Conservation (phyloP, 2,329 filamentous ascomycete genomes). For the Nectriaceae sp. region DNA sequence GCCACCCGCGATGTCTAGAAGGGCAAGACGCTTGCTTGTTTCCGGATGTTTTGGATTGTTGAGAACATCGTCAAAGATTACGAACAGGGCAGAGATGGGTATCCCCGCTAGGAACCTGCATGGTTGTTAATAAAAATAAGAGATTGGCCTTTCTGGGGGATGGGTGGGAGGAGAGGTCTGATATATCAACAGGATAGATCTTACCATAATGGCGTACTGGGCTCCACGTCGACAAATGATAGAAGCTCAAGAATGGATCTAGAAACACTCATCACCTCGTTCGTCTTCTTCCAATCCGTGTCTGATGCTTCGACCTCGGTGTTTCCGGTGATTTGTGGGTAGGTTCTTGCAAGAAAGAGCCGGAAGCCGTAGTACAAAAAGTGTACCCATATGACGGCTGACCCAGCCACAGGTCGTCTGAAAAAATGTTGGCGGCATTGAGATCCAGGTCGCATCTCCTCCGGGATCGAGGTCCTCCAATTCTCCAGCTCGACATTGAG, state of each 20-base stretch:
- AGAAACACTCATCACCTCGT: conserved; percentile 14
- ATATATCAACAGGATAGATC: too few species aligned
- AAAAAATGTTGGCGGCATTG: background rate
- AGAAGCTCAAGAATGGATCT: conserved; percentile 19
- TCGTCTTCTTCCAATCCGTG: conserved; percentile 1
- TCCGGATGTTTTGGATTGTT: conserved; percentile 16
- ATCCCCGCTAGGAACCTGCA: conserved; percentile 22
- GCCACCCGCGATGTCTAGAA: conserved; percentile 22
- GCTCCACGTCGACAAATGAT: conserved; percentile 22
- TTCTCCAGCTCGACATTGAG: conserved; percentile 18
- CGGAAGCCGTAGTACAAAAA: conserved; percentile 22
- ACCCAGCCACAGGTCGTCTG: conserved; percentile 9
- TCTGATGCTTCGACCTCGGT: background rate
- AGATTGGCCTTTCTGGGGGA: background rate
- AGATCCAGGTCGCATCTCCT: conserved; percentile 9
- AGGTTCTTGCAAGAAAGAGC: conserved; percentile 14
- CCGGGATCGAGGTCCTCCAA: conserved; percentile 12
- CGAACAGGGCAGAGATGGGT: conserved; percentile 20
- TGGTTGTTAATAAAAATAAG: too few species aligned
- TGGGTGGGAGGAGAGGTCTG: too few species aligned
- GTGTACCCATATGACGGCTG: conserved; percentile 16
- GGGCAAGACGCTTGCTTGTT: conserved; percentile 16
- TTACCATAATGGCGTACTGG: conserved; percentile 23
- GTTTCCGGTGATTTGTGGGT: conserved; percentile 10
- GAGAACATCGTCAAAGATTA: conserved; percentile 24